These are phyloP conservation scores for Kodamaea nitidulidarum DNA, from an alignment of 805 yeast genomes.

Conservation along the genomic window DNA sequence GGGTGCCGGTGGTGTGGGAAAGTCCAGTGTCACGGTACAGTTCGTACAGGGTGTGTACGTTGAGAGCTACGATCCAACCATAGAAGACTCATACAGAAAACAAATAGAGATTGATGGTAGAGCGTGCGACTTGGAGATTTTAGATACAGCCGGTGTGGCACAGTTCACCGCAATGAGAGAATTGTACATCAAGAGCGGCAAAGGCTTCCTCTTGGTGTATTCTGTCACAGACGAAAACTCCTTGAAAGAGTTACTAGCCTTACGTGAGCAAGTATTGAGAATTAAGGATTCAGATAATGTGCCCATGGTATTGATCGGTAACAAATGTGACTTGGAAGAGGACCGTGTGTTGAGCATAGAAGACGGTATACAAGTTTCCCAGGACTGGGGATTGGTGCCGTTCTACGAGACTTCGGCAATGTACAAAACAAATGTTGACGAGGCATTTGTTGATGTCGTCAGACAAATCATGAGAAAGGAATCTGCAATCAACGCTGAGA, in stretches of 20 bases:
- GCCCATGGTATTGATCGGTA: conserved; percentile 89
- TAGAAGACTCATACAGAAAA: conserved; percentile 91
- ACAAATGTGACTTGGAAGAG: conserved; percentile 78
- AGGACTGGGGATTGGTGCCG: conserved; percentile 85
- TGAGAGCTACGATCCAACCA: conserved; percentile 94
- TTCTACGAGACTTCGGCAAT: conserved; percentile 94
- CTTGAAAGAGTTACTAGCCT: conserved; percentile 68
- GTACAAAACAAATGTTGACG: conserved; percentile 83
- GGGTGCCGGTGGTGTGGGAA: conserved; percentile 98
- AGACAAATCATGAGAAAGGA: conserved; percentile 85
- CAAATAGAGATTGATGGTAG: conserved; percentile 86
- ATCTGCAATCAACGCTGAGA: conserved; percentile 41
- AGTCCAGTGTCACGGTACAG: conserved; percentile 88
- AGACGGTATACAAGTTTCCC: conserved; percentile 79
- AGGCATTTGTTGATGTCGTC: conserved; percentile 83
- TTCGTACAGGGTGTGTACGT: conserved; percentile 87
- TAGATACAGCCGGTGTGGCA: conserved; percentile 66
- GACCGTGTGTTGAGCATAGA: conserved; percentile 75
- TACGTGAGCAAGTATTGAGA: conserved; percentile 78
- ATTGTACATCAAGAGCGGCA: conserved; percentile 79
- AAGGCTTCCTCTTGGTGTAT: conserved; percentile 60
- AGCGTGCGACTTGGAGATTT: conserved; percentile 72
- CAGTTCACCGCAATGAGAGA: conserved; percentile 97
- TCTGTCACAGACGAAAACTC: conserved; percentile 62
- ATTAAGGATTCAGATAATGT: conserved; percentile 73